Evolutionary conservation across 2,329 filamentous ascomycete genomes (phyloP), one percentile per base, ranked within the genome.

Genomic region (Calonectria henricotiae): DNA sequence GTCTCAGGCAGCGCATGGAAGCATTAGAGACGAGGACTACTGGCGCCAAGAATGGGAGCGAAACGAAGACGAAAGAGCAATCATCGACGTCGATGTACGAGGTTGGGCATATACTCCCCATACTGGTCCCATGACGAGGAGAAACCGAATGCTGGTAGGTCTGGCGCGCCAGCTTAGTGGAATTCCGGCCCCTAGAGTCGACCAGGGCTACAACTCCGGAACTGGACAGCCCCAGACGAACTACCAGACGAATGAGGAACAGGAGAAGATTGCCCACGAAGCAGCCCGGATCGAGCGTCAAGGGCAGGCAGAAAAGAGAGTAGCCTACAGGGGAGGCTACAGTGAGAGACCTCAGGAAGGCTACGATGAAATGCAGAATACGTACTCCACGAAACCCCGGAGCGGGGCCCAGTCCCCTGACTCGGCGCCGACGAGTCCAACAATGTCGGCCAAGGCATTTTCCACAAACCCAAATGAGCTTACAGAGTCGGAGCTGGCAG

Each of bases 81-180:
- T 98, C 4, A 93, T 98, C 1, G 96, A 98, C 79, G 94, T 98
- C 6, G 96, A 99, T 80, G 94, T 99, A 27, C 89, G 96, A 75
- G 96, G 96, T 15, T 99, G 97, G 96, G 89, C 98, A 62, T 99
- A 98, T 81, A 90, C 91, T 44, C 96, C 96, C 20, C 94, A 96
- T 77, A 89, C 88, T 74, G 95, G 94, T 0, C 95, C 94, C 4
- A 91, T 98, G 89, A 96, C 90, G 30, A 89, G 95, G 75, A 94
- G 94, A 78, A 97, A 98, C 78, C 89, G 96, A 43, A 86, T 98
- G 71, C 86, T 98, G 77, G 90, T 99, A 65, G 94, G 95, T 0
- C 86, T 98, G 27, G 96, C 96, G 15, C 89, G 95, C 64, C 93
- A 96, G 77, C 85, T 99, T 47, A 97, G 95, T 76, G 96, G 96